phyloP scores from a whole-genome alignment of 768 basidiomycete genomes.

The Amanita brunnescens region DNA sequence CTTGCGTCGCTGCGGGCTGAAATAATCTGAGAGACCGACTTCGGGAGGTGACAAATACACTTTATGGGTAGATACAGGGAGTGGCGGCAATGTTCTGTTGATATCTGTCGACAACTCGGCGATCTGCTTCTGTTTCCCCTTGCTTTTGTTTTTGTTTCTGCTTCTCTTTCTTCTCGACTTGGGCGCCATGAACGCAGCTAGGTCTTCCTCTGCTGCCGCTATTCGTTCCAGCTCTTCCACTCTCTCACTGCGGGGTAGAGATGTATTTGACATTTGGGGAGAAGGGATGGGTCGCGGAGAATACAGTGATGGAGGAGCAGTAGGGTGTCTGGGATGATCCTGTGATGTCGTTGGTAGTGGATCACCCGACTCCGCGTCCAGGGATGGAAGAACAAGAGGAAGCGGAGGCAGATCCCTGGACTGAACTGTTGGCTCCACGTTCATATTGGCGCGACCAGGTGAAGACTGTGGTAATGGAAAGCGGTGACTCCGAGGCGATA shows the following conservation, averaged over 20 bases:
- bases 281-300: slow-evolving; percentile 67
- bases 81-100: slow-evolving; percentile 56
- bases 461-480: slow-evolving; percentile 29
- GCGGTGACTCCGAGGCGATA: slow-evolving; percentile 53
- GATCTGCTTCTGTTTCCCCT: slow-evolving; percentile 11
- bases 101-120: slow-evolving; percentile 9
- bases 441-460: not conserved
- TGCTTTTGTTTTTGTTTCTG: slow-evolving; percentile 9
- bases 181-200: slow-evolving; percentile 7
- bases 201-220: slow-evolving; percentile 45
- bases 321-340: slow-evolving; percentile 11
- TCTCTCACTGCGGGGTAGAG: slow-evolving; percentile 42
- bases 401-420: not conserved
- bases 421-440: not conserved
- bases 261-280: slow-evolving; percentile 39
- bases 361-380: not conserved
- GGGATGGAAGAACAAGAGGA: not conserved
- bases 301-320: slow-evolving; percentile 26
- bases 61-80: slow-evolving; percentile 38
- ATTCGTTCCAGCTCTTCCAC: slow-evolving; percentile 67
- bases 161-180: slow-evolving; percentile 9
- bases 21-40: slow-evolving; percentile 18
- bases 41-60: not conserved
- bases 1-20: slow-evolving; percentile 14
- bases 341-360: not conserved